Evolutionary conservation across 768 basidiomycete species (phyloP).

Genomic region (Aureoboletus auriporus): DNA sequence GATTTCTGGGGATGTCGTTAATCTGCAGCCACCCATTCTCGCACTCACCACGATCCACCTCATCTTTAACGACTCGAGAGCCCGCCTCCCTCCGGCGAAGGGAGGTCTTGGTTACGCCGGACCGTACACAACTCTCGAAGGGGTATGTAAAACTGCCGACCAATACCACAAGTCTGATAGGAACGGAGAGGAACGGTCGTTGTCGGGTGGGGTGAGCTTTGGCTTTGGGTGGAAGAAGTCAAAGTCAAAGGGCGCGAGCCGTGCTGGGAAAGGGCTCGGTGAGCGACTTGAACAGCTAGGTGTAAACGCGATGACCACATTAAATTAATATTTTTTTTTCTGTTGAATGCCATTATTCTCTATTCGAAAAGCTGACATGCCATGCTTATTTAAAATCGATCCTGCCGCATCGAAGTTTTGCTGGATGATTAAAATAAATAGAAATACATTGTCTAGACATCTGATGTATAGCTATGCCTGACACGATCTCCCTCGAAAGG

Average conservation of each 20-base stretch:
- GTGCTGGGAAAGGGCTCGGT: constrained; percentile 26
- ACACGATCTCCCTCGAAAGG: not conserved
- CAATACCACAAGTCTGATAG: constrained; percentile 40
- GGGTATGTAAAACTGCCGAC: constrained; percentile 51
- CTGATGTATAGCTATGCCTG: not conserved
- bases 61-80: constrained; percentile 64
- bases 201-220: constrained; percentile 44
- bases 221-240: constrained; percentile 31
- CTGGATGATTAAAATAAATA: not conserved
- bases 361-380: not conserved
- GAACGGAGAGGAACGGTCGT: constrained; percentile 37
- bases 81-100: constrained; percentile 47
- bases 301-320: constrained; percentile 12
- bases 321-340: constrained; percentile 15
- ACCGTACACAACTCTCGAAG: constrained; percentile 55
- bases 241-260: constrained; percentile 25
- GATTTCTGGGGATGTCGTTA: constrained; percentile 46
- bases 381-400: not conserved
- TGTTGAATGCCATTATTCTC: not conserved
- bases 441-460: not conserved
- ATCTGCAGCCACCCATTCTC: constrained; percentile 59
- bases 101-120: constrained; percentile 65
- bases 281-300: constrained; percentile 5
- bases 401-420: not conserved
- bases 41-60: constrained; percentile 50